Evolutionary conservation across 768 basidiomycete genomes (phyloP), one percentile per base, ranked within the genome.

Genomic region (Podaxis rugospora): DNA sequence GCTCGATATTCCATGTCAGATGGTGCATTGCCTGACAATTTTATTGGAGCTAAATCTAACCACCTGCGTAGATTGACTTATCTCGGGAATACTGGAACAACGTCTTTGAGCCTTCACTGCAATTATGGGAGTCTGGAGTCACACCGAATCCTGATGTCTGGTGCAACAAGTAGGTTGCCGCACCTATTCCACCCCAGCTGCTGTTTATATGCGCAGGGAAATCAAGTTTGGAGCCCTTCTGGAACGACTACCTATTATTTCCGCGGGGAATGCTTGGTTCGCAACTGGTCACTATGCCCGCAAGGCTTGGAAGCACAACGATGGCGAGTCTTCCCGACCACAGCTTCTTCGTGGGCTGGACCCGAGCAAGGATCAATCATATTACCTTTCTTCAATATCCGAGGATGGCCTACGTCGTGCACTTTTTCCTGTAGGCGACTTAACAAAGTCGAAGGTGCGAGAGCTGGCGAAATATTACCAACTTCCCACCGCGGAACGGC

Each of bases 141-240:
- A 96, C 93, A 1, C 95, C 95, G 0, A 98, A 97, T 73, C 94
- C 95, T 0, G 95, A 98, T 68, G 86, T 98, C 1, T 86, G 84
- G 81, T 98, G 95, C 69, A 98, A 98, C 75, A 85, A 76, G 93
- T 91, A 53, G 55, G 74, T 62, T 60, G 21, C 2, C 23, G 3
- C 35, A 14, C 16, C n/a, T 23, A 6, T 18, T 50, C 11, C 5
- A 1, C 18, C 7, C n/a, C 10, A 18, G 18, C 2, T 28, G 6
- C 51, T 56, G 46, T 54, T 51, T 44, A 49, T 47, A 28, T 25
- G 54, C 47, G 2, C n/a, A 95, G 92, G 69, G 90, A 94, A 71
- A 90, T 96, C 65, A 96, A 97, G 71, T 98, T 96, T 63, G 92
- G 92, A 5, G 90, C 90, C 0, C 76, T 98, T 18, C 73, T 95